Percentiles rank a stretch among this genome's conserved stretches.
phyloP scores from a whole-genome alignment of 2,329 filamentous ascomycete genomes.

The Orbilia quercus region DNA sequence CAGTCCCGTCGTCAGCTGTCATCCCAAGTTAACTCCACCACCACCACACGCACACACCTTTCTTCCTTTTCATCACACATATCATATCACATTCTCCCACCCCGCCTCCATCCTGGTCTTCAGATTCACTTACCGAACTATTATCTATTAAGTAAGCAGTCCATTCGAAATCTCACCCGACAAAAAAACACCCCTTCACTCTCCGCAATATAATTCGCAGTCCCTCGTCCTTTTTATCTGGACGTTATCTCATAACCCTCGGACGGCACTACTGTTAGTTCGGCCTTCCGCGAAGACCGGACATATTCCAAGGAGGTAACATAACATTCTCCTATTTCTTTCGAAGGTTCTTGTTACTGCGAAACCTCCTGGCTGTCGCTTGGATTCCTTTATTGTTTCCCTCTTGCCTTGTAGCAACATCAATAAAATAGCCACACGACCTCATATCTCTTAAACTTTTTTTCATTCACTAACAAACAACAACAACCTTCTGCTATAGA shows the following conservation, averaged over 20 bases:
- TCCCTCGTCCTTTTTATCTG: not conserved
- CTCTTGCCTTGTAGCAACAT: constrained; percentile 1
- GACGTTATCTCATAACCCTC: not conserved
- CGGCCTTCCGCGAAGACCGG: constrained; percentile 39
- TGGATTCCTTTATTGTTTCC: constrained; percentile 17
- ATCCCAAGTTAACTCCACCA: constrained; percentile 47
- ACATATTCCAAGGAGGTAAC: constrained; percentile 47
- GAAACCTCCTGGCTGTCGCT: constrained; percentile 31
- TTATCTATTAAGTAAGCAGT: constrained; percentile 49
- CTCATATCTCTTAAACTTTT: constrained; percentile 8
- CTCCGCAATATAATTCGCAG: constrained; percentile 38
- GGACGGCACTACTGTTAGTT: constrained; percentile 13
- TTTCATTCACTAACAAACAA: constrained; percentile 12
- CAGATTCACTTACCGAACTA: constrained; percentile 11
- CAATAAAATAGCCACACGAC: not conserved
- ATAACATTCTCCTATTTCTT: constrained; percentile 11
- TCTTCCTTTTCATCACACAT: not conserved
- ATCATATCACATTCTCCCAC: constrained; percentile 10
- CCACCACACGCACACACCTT: constrained; percentile 10
- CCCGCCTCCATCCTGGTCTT: constrained; percentile 6
- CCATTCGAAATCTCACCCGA: constrained; percentile 17
- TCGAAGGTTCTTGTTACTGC: constrained; percentile 23
- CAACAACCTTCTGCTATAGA: no score
- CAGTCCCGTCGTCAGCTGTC: constrained; percentile 37
- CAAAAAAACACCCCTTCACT: constrained; percentile 9